Conservation (phyloP, 2,329 filamentous ascomycete species). For the Colletotrichum orbiculare region DNA sequence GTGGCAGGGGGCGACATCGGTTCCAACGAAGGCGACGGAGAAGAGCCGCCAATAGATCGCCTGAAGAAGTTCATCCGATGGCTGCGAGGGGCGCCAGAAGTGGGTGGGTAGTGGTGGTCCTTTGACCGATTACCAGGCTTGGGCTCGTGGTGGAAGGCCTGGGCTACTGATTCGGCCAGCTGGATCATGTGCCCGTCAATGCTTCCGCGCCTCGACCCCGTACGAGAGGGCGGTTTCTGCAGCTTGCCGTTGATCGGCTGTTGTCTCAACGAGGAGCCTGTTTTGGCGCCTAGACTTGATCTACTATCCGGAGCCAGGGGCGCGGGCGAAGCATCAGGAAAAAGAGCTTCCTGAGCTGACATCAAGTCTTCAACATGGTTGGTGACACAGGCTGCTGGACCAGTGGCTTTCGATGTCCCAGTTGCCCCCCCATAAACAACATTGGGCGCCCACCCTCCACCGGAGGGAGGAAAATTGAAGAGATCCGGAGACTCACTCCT, state of each 20-base stretch:
- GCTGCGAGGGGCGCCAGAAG: slow-evolving; percentile 56
- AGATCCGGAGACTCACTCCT: slow-evolving; percentile 60
- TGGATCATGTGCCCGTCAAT: slow-evolving; percentile 45
- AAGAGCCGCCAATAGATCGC: slow-evolving; percentile 56
- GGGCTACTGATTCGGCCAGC: slow-evolving; percentile 38
- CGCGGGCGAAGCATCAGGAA: slow-evolving; percentile 48
- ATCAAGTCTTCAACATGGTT: slow-evolving; percentile 60
- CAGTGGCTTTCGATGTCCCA: slow-evolving; percentile 44
- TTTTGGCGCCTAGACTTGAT: slow-evolving; percentile 64
- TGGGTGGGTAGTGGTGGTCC: slow-evolving; percentile 60
- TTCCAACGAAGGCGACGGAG: slow-evolving; percentile 34
- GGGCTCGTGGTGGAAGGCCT: slow-evolving; percentile 39
- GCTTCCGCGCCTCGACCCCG: slow-evolving; percentile 42
- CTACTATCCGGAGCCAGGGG: slow-evolving; percentile 63
- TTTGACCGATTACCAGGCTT: slow-evolving; percentile 42
- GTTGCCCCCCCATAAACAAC: slow-evolving; percentile 49
- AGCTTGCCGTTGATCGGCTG: slow-evolving; percentile 38
- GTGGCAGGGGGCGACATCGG: slow-evolving; percentile 37
- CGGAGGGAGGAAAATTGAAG: slow-evolving; percentile 61
- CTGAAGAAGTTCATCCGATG: slow-evolving; percentile 64
- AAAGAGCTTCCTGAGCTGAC: slow-evolving; percentile 52
- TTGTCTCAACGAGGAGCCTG: slow-evolving; percentile 46
- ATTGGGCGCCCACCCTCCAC: slow-evolving; percentile 60
- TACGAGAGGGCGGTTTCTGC: slow-evolving; percentile 42
- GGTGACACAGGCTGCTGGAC: slow-evolving; percentile 46